Conservation (phyloP, 176 grass and related monocot species). For the Carex littledalei region DNA sequence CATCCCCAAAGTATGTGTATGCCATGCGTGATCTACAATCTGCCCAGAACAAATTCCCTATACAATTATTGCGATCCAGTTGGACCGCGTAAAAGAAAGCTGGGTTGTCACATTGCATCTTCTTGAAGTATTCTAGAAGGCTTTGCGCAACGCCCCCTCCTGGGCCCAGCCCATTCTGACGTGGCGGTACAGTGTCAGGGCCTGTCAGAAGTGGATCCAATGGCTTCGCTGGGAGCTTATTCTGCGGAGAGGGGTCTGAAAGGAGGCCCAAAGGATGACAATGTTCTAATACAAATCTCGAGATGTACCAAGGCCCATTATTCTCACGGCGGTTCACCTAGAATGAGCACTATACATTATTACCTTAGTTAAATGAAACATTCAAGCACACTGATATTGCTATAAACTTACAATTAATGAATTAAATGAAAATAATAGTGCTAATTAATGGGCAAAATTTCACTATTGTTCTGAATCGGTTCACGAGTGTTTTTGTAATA, state of each 20-base stretch:
- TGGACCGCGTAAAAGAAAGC: constrained; percentile 49
- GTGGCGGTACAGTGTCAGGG: background rate
- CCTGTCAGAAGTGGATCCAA: background rate
- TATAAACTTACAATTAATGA: background rate
- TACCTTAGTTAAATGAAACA: constrained; percentile 8
- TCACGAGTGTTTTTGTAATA: no score
- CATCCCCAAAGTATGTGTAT: constrained; percentile 44
- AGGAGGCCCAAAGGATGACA: constrained; percentile 29
- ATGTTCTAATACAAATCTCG: constrained; percentile 38
- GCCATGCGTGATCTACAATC: constrained; percentile 31
- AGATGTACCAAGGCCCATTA: constrained; percentile 35
- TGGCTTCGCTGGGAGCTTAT: constrained; percentile 21
- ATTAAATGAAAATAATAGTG: background rate
- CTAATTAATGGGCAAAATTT: background rate
- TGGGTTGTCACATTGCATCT: constrained; percentile 50
- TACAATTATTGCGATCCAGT: constrained; percentile 34
- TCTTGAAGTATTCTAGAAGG: constrained; percentile 58
- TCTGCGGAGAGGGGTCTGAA: constrained; percentile 16
- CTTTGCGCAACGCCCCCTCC: constrained; percentile 49
- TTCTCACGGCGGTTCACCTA: constrained; percentile 34
- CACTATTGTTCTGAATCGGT: background rate
- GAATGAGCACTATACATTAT: background rate
- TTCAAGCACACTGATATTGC: background rate
- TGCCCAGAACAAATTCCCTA: constrained; percentile 55
- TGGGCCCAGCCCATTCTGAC: constrained; percentile 30